phyloP scores from a whole-genome alignment of 805 yeast species.

The Saccharomyces mikatae region DNA sequence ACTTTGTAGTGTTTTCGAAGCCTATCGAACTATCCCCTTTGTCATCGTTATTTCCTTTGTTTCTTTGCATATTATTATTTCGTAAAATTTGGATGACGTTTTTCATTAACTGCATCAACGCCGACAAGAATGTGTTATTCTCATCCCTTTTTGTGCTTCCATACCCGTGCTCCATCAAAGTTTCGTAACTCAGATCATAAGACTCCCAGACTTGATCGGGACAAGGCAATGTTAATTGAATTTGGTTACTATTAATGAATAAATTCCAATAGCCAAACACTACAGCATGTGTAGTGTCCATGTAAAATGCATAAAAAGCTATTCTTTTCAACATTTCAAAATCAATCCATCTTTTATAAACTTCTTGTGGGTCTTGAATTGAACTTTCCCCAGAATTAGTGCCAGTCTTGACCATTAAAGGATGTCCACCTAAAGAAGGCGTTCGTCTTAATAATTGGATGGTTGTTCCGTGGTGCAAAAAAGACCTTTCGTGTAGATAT shows the following conservation, averaged over 20 bases:
- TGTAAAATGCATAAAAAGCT: constrained; percentile 72
- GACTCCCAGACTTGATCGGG: constrained; percentile 53
- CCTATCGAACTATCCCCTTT: constrained; percentile 5
- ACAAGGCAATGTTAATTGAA: constrained; percentile 55
- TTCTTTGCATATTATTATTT: neutral
- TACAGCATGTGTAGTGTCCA: constrained; percentile 72
- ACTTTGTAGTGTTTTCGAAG: constrained; percentile 24
- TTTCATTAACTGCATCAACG: constrained; percentile 50
- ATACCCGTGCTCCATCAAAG: constrained; percentile 19
- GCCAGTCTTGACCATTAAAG: constrained; percentile 31
- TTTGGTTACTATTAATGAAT: constrained; percentile 47
- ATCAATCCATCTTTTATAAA: constrained; percentile 56
- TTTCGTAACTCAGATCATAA: constrained; percentile 22
- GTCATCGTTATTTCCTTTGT: neutral
- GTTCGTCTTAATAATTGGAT: constrained; percentile 70
- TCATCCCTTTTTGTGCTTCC: constrained; percentile 13
- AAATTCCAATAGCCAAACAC: constrained; percentile 66
- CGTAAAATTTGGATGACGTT: constrained; percentile 32
- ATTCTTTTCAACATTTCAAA: constrained; percentile 70
- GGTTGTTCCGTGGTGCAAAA: constrained; percentile 80
- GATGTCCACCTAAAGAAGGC: constrained; percentile 69
- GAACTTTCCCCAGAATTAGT: constrained; percentile 15
- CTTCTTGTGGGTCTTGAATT: constrained; percentile 27
- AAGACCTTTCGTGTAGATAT: constrained; percentile 70
- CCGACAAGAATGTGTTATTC: constrained; percentile 42